These are phyloP conservation scores for Erythrobasidium hasegawianum DNA, from an alignment of 1,284 basidiomycete genomes.

Conservation along the genomic window DNA sequence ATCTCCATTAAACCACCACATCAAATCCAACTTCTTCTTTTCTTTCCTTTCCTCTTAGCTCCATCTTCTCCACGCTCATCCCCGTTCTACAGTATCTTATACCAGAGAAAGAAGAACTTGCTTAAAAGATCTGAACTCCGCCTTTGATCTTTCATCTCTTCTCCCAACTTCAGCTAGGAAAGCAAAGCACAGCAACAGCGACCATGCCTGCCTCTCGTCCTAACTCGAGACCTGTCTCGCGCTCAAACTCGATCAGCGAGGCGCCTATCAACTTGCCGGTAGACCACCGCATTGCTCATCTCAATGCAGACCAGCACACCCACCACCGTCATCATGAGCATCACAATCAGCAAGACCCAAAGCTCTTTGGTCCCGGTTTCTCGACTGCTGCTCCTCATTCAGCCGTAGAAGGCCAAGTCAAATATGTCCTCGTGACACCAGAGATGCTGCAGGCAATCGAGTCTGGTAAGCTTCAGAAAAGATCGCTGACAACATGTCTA, in stretches of 20 bases:
- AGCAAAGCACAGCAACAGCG: background rate
- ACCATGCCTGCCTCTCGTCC: slow-evolving; percentile 22
- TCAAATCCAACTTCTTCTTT: no score
- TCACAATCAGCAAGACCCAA: slow-evolving; percentile 23
- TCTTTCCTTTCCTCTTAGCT: no score
- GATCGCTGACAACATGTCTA: background rate
- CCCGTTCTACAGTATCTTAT: no score
- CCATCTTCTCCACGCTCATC: no score
- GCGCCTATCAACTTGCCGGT: slow-evolving; percentile 32
- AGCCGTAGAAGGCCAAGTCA: slow-evolving; percentile 13
- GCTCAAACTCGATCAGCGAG: slow-evolving; percentile 30
- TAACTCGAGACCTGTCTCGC: slow-evolving; percentile 26
- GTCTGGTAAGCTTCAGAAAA: slow-evolving; percentile 7
- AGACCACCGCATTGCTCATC: slow-evolving; percentile 17
- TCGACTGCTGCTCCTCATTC: slow-evolving; percentile 24
- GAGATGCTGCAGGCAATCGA: slow-evolving; percentile 33
- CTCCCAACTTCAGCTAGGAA: no score
- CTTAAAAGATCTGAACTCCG: no score
- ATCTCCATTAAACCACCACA: no score
- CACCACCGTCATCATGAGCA: slow-evolving; percentile 8
- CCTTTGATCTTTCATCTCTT: no score
- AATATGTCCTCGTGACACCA: slow-evolving; percentile 34
- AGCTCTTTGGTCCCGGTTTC: slow-evolving; percentile 33
- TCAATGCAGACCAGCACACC: background rate
- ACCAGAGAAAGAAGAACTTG: no score